These are phyloP conservation scores for Tolypocladium cylindrosporum DNA, from an alignment of 2,329 filamentous ascomycete genomes.

Conservation along the genomic window DNA sequence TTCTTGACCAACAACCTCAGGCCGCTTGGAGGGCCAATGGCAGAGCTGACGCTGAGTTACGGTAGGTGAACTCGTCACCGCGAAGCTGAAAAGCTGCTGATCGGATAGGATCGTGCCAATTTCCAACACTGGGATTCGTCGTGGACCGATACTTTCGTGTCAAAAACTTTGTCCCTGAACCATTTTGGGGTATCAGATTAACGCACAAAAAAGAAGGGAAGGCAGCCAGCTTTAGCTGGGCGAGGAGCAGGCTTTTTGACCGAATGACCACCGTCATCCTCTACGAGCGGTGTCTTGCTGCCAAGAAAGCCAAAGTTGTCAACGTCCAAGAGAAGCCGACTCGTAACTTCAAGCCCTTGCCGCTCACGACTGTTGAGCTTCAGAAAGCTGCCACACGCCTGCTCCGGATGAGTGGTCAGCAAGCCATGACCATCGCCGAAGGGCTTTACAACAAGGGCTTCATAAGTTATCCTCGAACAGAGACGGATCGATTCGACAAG, in stretches of 20 bases:
- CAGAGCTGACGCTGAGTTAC: constrained; percentile 65
- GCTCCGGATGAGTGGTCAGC: constrained; percentile 80
- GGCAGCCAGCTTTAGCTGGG: constrained; percentile 78
- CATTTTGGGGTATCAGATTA: constrained; percentile 88
- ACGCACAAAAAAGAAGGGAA: constrained; percentile 68
- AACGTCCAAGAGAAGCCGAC: constrained; percentile 88
- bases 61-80: constrained; percentile 37
- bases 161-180: constrained; percentile 83
- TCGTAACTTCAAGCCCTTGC: constrained; percentile 87
- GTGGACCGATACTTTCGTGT: constrained; percentile 94
- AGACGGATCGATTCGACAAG: constrained; percentile 90
- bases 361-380: constrained; percentile 88
- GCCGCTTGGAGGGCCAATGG: constrained; percentile 56
- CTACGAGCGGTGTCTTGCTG: constrained; percentile 73
- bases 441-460: constrained; percentile 85
- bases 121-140: constrained; percentile 92
- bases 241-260: constrained; percentile 76
- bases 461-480: constrained; percentile 94
- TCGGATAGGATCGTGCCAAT: constrained; percentile 72
- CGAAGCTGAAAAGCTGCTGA: constrained; percentile 2
- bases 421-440: constrained; percentile 84
- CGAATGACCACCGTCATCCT: constrained; percentile 70
- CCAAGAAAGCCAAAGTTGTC: constrained; percentile 67
- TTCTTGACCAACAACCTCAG: constrained; percentile 76
- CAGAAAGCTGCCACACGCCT: constrained; percentile 91